Base-by-base conservation (phyloP, 106 monocot genomes). In the Apostasia ramifera region DNA sequence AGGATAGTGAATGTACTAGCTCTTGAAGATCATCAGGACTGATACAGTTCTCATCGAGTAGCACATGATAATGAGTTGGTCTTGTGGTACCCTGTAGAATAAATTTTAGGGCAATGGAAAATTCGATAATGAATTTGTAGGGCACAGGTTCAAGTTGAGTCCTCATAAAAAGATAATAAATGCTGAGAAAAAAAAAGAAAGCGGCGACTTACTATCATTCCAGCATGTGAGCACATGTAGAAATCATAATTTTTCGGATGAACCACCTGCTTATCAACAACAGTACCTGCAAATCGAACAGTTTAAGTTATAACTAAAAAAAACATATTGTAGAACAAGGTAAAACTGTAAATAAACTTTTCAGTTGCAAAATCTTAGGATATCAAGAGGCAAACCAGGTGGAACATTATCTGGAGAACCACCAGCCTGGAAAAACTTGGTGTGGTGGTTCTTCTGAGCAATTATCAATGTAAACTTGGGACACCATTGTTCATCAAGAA, bases 361-460 rank as follows among this genome's bases (percentile, higher is more conserved):
- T 40, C 0, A 62, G 41, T 42, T 14, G 6, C 43, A 42, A 4
- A 61, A 43, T 40, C 38, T n/a, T 9, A 39, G 3, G 42, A 62
- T 40, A 1, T 6, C 5, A 52, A 4, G 40, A 67, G 47, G 43
- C 45, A 47, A 53, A 92, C 97, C 97, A 55, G 97, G 89, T n/a
- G 86, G 92, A 66, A 98, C 97, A 80, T 98, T 98, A 39, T 98
- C 82, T 40, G 80, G 75, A n/a, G 76, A 83, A 42, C 60, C 57
- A 12, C 59, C 69, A 44, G 77, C 68, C 39, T 84, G 84, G 61
- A 98, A 98, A 57, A 98, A 90, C 38, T 92, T 98, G 0, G 97
- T 98, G 61, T 98, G 90, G 61, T 98, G 97, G 40, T 98, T 98
- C 60, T 98, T 98, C 63, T 98, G 97, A 0, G 92, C 92, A 41